Evolutionary conservation across 2,329 filamentous ascomycete species (phyloP).

Genomic region (Acephala macrosclerotiorum): DNA sequence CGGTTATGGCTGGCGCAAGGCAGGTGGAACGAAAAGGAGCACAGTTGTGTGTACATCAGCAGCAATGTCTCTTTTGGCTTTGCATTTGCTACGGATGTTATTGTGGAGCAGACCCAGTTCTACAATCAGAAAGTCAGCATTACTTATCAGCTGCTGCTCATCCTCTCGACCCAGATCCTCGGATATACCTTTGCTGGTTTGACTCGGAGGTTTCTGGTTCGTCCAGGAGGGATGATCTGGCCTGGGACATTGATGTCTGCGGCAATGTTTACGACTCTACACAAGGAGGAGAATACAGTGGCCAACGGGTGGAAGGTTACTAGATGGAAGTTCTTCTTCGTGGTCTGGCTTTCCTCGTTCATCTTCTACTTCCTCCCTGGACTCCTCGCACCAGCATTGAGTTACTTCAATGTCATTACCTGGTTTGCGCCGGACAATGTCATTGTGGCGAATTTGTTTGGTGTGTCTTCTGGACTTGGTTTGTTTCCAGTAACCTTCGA

Average conservation of each 20-base stretch:
- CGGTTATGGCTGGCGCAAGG: slow-evolving; percentile 82
- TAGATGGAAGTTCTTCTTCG: slow-evolving; percentile 83
- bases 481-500: slow-evolving; percentile 89
- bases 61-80: slow-evolving; percentile 92
- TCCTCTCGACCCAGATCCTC: slow-evolving; percentile 84
- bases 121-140: slow-evolving; percentile 84
- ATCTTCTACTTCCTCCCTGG: slow-evolving; percentile 87
- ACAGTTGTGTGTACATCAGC: slow-evolving; percentile 87
- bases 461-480: slow-evolving; percentile 83
- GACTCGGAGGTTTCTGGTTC: slow-evolving; percentile 80
- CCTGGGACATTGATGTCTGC: slow-evolving; percentile 87
- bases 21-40: slow-evolving; percentile 87
- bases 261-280: slow-evolving; percentile 86
- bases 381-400: slow-evolving; percentile 81
- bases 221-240: slow-evolving; percentile 91
- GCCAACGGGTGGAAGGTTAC: slow-evolving; percentile 86
- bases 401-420: slow-evolving; percentile 88
- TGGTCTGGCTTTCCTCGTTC: slow-evolving; percentile 75
- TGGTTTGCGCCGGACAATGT: slow-evolving; percentile 89
- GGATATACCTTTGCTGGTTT: slow-evolving; percentile 88
- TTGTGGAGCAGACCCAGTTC: slow-evolving; percentile 89
- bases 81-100: slow-evolving; percentile 88
- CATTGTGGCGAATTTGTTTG: slow-evolving; percentile 86
- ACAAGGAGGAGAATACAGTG: slow-evolving; percentile 82
- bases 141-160: slow-evolving; percentile 81